Conservation (phyloP, 495 filamentous ascomycete genomes). For the Neurospora sublineolata region DNA sequence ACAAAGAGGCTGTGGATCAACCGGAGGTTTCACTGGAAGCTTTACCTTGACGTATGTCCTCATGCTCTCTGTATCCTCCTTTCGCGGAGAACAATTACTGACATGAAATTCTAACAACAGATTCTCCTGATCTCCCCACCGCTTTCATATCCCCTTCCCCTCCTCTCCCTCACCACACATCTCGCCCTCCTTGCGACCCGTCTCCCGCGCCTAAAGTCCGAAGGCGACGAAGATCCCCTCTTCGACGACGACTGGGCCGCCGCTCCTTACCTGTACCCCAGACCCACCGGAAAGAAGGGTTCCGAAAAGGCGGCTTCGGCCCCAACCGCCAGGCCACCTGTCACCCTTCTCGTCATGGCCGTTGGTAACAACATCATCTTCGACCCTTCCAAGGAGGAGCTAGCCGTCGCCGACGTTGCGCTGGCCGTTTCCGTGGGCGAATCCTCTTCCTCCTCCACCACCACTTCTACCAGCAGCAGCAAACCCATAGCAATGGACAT, state of each 20-base stretch:
- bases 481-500: constrained; percentile 11
- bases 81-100: constrained; percentile 1
- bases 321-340: constrained; percentile 47
- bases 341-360: constrained; percentile 80
- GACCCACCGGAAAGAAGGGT: constrained; percentile 5
- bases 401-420: constrained; percentile 80
- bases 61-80: neutral
- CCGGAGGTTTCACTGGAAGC: constrained; percentile 81
- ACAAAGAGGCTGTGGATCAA: constrained; percentile 71
- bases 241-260: constrained; percentile 98
- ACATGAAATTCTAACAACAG: constrained; percentile 30
- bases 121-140: constrained; percentile 89
- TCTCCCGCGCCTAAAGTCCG: constrained; percentile 71
- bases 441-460: neutral
- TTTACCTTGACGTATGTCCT: constrained; percentile 80
- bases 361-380: constrained; percentile 86
- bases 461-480: constrained; percentile 15
- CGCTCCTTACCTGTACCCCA: constrained; percentile 63
- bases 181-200: constrained; percentile 86
- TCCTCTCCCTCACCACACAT: constrained; percentile 86
- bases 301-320: constrained; percentile 4
- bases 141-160: constrained; percentile 79
- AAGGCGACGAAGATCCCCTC: constrained; percentile 85
- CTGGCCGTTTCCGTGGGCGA: constrained; percentile 64
- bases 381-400: constrained; percentile 80